phyloP scores from a whole-genome alignment of 805 yeast genomes.

The Lachancea nothofagi region DNA sequence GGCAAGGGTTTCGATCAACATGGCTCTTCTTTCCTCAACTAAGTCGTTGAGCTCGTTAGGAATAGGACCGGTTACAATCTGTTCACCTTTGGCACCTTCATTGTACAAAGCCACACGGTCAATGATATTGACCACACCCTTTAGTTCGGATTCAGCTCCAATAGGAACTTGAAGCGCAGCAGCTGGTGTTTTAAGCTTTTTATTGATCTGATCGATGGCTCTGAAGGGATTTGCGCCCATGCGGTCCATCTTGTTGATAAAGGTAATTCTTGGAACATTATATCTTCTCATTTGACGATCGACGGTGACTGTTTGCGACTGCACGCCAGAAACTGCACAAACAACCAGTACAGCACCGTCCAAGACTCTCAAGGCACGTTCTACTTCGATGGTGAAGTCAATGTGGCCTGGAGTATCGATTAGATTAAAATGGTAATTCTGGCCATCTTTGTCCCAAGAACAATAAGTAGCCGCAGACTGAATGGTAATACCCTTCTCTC shows the following conservation, averaged over 20 bases:
- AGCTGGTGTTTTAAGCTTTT: slow-evolving; percentile 85
- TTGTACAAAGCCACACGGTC: slow-evolving; percentile 82
- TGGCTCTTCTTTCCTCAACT: slow-evolving; percentile 83
- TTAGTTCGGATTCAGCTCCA: slow-evolving; percentile 80
- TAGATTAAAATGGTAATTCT: slow-evolving; percentile 79
- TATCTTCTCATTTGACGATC: slow-evolving; percentile 99
- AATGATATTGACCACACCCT: slow-evolving; percentile 89
- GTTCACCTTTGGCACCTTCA: slow-evolving; percentile 88
- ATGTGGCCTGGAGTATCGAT: slow-evolving; percentile 99
- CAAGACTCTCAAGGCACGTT: slow-evolving; percentile 93
- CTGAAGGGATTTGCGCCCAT: slow-evolving; percentile 98
- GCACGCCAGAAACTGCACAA: slow-evolving; percentile 98
- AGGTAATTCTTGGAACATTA: slow-evolving; percentile 93
- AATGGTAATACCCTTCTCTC: slow-evolving; percentile 97
- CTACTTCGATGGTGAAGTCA: slow-evolving; percentile 98
- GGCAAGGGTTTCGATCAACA: slow-evolving; percentile 88
- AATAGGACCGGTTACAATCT: slow-evolving; percentile 54
- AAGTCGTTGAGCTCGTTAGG: slow-evolving; percentile 77
- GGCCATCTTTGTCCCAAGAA: slow-evolving; percentile 77
- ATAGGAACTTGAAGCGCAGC: slow-evolving; percentile 98
- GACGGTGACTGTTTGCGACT: slow-evolving; percentile 96
- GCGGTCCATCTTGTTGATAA: slow-evolving; percentile 97
- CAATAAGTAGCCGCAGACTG: slow-evolving; percentile 99
- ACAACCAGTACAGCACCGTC: slow-evolving; percentile 98
- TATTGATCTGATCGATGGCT: slow-evolving; percentile 86